phyloP scores from a whole-genome alignment of 2,329 filamentous ascomycete genomes.

The Colletotrichum sp. region DNA sequence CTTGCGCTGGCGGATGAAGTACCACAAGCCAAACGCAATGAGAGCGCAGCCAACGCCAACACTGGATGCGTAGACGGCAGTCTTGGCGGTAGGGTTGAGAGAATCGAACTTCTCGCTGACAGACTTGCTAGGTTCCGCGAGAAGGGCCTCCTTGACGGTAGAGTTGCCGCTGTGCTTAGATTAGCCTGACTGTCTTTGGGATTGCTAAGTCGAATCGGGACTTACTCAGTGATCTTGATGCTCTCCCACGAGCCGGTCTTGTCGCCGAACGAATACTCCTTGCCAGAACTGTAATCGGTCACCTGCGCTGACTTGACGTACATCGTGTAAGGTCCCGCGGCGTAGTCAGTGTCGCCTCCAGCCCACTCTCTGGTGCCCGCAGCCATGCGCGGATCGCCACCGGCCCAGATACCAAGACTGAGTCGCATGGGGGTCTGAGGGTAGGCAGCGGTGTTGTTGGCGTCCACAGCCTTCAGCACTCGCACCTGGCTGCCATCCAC shows the following conservation, averaged over 20 bases:
- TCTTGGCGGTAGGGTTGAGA: conserved; percentile 54
- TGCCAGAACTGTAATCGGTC: conserved; percentile 64
- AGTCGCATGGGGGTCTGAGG: conserved; percentile 80
- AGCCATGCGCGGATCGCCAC: conserved; percentile 59
- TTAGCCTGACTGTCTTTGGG: conserved; percentile 19
- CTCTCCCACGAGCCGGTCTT: conserved; percentile 65
- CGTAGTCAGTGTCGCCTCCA: conserved; percentile 71
- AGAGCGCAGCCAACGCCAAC: conserved; percentile 49
- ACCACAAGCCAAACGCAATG: conserved; percentile 48
- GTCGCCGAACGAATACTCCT: conserved; percentile 70
- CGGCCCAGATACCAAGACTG: conserved; percentile 70
- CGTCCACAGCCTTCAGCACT: conserved; percentile 64
- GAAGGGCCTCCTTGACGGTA: conserved; percentile 51
- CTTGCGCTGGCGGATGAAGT: conserved; percentile 60
- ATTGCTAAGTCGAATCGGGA: neutral
- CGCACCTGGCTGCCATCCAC: conserved; percentile 72
- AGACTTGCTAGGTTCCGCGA: conserved; percentile 43
- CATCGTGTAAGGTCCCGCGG: conserved; percentile 73
- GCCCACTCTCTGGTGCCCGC: conserved; percentile 70
- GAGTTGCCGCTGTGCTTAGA: conserved; percentile 56
- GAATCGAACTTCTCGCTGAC: conserved; percentile 58
- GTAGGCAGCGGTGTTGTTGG: conserved; percentile 66
- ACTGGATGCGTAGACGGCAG: conserved; percentile 55
- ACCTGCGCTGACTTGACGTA: conserved; percentile 64
- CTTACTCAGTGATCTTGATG: conserved; percentile 53